These are phyloP conservation scores for Candida chilensis DNA, from an alignment of 805 yeast genomes.

Conservation along the genomic window DNA sequence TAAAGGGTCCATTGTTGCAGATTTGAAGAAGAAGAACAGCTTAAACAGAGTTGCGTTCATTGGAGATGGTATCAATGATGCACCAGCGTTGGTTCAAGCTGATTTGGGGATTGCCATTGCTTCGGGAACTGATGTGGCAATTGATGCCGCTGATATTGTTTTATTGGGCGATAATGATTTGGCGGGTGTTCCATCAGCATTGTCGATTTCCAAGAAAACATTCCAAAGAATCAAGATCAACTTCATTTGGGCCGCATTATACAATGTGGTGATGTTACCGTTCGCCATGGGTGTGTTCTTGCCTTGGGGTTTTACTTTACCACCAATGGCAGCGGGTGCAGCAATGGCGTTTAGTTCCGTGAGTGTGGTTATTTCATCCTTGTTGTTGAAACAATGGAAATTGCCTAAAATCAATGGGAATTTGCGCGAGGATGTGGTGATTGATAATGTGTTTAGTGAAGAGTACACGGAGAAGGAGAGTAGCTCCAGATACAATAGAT, in stretches of 20 bases:
- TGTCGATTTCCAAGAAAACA: slow-evolving; percentile 63
- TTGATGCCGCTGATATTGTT: slow-evolving; percentile 94
- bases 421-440: not conserved
- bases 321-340: slow-evolving; percentile 84
- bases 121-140: slow-evolving; percentile 91
- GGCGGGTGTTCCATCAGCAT: slow-evolving; percentile 46
- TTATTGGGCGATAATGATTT: slow-evolving; percentile 40
- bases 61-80: slow-evolving; percentile 98
- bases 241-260: slow-evolving; percentile 80
- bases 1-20: slow-evolving; percentile 59
- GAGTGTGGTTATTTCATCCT: slow-evolving; percentile 77
- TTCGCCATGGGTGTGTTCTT: slow-evolving; percentile 87
- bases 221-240: slow-evolving; percentile 70
- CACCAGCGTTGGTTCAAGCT: slow-evolving; percentile 88
- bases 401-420: slow-evolving; percentile 11
- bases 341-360: slow-evolving; percentile 93
- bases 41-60: slow-evolving; percentile 61
- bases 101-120: slow-evolving; percentile 88
- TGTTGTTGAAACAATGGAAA: slow-evolving; percentile 61
- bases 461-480: too few relatives aligned
- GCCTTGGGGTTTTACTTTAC: slow-evolving; percentile 68
- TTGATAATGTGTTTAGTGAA: not conserved
- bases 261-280: slow-evolving; percentile 81
- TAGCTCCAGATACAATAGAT: too few relatives aligned
- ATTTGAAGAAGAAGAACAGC: slow-evolving; percentile 38